Percentiles rank a stretch among this genome's conserved stretches.
Conservation (phyloP, 2,329 filamentous ascomycete genomes). For the Dendrostoma leiphaemia region DNA sequence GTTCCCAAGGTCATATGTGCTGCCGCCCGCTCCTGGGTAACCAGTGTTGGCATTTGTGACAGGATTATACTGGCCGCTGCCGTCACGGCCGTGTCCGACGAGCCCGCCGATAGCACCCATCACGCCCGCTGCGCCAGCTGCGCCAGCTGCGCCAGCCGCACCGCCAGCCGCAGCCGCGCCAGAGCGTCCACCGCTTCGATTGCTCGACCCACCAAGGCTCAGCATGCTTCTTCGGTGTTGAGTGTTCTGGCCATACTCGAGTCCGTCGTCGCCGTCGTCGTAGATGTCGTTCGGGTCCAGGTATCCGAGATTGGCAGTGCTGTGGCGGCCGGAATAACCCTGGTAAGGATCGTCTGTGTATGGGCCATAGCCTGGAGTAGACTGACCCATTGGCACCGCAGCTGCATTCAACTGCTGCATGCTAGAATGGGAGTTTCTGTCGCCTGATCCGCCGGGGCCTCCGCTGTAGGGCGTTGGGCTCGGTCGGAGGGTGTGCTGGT, state of each 20-base stretch:
- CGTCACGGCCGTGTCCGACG: slow-evolving; percentile 30
- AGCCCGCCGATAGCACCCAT: slow-evolving; percentile 40
- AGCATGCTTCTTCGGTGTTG: slow-evolving; percentile 57
- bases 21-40: slow-evolving; percentile 29
- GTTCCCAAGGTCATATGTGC: slow-evolving; percentile 31
- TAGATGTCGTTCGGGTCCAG: slow-evolving; percentile 78
- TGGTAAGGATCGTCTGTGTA: slow-evolving; percentile 68
- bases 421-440: slow-evolving; percentile 42
- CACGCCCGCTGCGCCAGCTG: slow-evolving; percentile 40
- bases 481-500: slow-evolving; percentile 24
- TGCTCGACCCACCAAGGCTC: slow-evolving; percentile 50
- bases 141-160: slow-evolving; percentile 30
- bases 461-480: slow-evolving; percentile 19
- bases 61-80: slow-evolving; percentile 55
- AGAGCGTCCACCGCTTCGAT: slow-evolving; percentile 30
- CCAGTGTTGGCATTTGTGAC: slow-evolving; percentile 37
- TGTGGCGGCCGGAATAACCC: slow-evolving; percentile 51
- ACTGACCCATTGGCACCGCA: slow-evolving; percentile 28
- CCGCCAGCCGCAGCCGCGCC: slow-evolving; percentile 42
- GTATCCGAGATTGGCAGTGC: slow-evolving; percentile 50
- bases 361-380: slow-evolving; percentile 37
- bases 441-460: slow-evolving; percentile 19
- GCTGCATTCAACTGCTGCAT: slow-evolving; percentile 37
- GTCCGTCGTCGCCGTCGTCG: slow-evolving; percentile 86
- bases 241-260: slow-evolving; percentile 50